Evolutionary conservation across 352 stramenopile species (phyloP), one percentile per base, ranked within the genome.

Genomic region (Phytophthora vignae): DNA sequence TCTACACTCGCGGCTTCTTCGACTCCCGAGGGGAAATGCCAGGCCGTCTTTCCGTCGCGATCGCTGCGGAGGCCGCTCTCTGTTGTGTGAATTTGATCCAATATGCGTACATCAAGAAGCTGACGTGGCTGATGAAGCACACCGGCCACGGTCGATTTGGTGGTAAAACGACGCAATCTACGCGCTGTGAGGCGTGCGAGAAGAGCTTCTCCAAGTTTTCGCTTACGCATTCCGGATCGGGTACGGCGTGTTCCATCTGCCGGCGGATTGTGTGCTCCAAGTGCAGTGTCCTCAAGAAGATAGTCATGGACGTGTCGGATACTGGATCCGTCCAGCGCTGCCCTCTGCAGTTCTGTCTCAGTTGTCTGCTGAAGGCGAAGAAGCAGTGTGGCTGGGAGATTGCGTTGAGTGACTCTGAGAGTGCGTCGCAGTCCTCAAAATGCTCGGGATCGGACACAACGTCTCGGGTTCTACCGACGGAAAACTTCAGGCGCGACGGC

Each of bases 31-130:
- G 85, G 22, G 78, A 84, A 0, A 78, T 91, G 66, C 69, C 81
- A 15, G 80, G 81, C 58, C 60, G 73, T 21, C 59, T 91, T 8
- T 82, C 77, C 0, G 72, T 84, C 8, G 50, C 66, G 6, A 75
- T 90, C 49, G 77, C 72, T 19, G 71, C 79, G 19, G 81, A 90
- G 9, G 67, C 74, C 22, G 78, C 87, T 12, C 79, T 90, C 22
- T 64, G 74, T 15, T 81, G 65, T 38, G 67, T 72, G 15, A 60
- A 66, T 5, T 60, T 89, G 10, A 72, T 83, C 21, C 82, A 92
- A 62, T 90, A 78, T 60, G 75, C 78, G 15, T 81, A 87, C 55
- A 67, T 86, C 52, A 89, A 88, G 66, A 92, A 92, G 42, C 77
- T 92, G 50, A 73, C 64, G 58, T 88, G 77, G 78, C 72, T 91